Conservation (phyloP, 805 yeast species). For the Metschnikowia matae region DNA sequence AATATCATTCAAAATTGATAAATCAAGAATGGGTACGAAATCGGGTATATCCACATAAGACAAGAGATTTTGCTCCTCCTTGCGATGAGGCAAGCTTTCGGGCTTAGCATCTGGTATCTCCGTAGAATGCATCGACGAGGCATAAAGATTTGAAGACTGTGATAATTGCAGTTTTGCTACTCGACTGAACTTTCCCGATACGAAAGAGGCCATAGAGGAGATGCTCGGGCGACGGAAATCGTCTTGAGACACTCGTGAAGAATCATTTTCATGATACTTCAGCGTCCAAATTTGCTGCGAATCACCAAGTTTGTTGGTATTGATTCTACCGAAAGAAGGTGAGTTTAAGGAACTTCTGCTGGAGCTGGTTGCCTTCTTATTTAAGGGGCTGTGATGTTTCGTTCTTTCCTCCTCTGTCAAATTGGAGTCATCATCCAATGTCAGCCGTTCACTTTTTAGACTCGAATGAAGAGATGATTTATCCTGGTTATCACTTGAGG, state of each 20-base stretch:
- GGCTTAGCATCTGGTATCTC: neutral
- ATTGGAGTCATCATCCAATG: neutral
- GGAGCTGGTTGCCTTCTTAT: neutral
- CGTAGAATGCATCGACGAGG: neutral
- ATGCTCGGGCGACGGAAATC: constrained; percentile 3
- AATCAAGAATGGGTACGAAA: constrained; percentile 9
- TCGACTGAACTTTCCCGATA: constrained; percentile 2
- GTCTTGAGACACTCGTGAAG: neutral
- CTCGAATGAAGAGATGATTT: neutral
- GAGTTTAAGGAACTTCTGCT: constrained; percentile 1
- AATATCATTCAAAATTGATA: constrained; percentile 21
- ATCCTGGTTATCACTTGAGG: neutral
- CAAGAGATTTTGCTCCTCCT: neutral
- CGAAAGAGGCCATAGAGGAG: constrained; percentile 3
- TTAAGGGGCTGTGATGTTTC: neutral
- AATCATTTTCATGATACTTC: neutral
- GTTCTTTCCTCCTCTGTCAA: neutral
- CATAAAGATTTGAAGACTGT: neutral
- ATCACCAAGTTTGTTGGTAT: neutral
- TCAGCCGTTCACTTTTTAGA: neutral
- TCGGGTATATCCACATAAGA: constrained; percentile 1
- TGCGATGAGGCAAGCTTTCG: neutral
- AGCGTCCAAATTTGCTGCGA: neutral
- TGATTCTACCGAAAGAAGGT: neutral
- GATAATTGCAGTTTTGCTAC: constrained; percentile 1